phyloP scores from a whole-genome alignment of 2,329 filamentous ascomycete genomes.

The Laburnicola sp. region DNA sequence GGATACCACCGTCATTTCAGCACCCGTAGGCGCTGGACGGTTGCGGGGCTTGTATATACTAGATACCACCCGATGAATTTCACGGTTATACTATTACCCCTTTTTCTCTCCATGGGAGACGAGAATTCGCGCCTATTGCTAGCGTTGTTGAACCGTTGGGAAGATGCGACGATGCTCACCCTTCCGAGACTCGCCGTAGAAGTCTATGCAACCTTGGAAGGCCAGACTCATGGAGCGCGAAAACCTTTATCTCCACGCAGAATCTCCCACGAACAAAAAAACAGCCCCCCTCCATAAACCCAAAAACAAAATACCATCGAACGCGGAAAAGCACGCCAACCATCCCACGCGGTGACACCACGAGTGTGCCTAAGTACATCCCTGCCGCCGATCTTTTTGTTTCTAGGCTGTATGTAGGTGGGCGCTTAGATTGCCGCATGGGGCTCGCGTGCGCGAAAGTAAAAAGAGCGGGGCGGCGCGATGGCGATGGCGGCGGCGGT shows the following conservation, averaged over 20 bases:
- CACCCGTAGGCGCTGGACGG: background rate
- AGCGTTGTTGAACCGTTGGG: too few species aligned
- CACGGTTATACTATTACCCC: background rate
- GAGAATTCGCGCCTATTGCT: background rate
- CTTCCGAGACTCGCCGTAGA: too few species aligned
- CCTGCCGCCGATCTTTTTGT: background rate
- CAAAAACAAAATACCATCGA: background rate
- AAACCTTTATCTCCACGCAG: too few species aligned
- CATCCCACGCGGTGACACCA: constrained; percentile 7
- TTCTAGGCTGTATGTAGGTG: too few species aligned
- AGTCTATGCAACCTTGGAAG: background rate
- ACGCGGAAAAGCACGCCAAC: background rate
- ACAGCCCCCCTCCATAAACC: background rate
- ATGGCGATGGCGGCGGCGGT: background rate
- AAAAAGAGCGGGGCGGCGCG: background rate
- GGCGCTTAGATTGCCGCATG: background rate
- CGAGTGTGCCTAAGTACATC: background rate
- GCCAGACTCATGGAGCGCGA: background rate
- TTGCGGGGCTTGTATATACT: constrained; percentile 5
- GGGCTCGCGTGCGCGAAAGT: constrained; percentile 10
- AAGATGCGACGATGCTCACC: too few species aligned
- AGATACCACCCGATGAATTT: constrained; percentile 7
- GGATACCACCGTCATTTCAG: constrained; percentile 6
- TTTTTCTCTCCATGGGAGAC: background rate
- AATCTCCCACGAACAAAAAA: background rate